Evolutionary conservation across 257 asterid species (phyloP), one percentile per base, ranked within the genome.

Genomic region (Haberlea rhodopensis): DNA sequence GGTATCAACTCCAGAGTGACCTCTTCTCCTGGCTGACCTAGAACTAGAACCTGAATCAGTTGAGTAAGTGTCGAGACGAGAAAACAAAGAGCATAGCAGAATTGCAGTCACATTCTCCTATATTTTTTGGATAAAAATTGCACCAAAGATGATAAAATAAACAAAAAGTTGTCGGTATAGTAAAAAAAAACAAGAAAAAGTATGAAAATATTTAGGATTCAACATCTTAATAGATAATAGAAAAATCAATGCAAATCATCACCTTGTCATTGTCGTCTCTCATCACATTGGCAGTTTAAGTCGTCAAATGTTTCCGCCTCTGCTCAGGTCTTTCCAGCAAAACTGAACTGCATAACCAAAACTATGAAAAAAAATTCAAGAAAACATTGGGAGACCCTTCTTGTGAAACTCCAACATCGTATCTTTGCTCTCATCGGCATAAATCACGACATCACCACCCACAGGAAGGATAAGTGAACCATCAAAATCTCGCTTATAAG

Each of bases 1-100:
- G 89, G 87, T 71, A 92, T 87, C 78, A 92, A 73, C 79, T 92
- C 91, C 83, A 92, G 87, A 75, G 80, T 85, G 67, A 81, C 79
- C 73, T 85, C 99, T 82, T 92, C 97, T 60, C 99, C 97, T 66
- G 88, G 81, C 82, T 81, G 96, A 34, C 99, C 99, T 65, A 81
- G 72, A 56, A 76, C 67, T 73, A 92, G 75, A 62, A 87, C 96
- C 99, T 92, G 85, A 57, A 37, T n/a, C 45, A 21, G 13, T 28
- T 5, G n/a, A n/a, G n/a, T n/a, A 15, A 27, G 13, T 15, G 45
- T 28, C 26, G 19, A 16, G 10, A 57, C 62, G 16, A 52, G 31
- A 22, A 16, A n/a, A 69, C 61, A 11, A 43, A 27, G 32, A 28
- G 67, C 22, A 28, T 49, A 57, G 57, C 31, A 53, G 66, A 62